A percentile compares a stretch with the other conserved stretches of the same genome.
Evolutionary conservation across 2,329 filamentous ascomycete genomes (phyloP).

Genomic region (Metarhizium brunneum): DNA sequence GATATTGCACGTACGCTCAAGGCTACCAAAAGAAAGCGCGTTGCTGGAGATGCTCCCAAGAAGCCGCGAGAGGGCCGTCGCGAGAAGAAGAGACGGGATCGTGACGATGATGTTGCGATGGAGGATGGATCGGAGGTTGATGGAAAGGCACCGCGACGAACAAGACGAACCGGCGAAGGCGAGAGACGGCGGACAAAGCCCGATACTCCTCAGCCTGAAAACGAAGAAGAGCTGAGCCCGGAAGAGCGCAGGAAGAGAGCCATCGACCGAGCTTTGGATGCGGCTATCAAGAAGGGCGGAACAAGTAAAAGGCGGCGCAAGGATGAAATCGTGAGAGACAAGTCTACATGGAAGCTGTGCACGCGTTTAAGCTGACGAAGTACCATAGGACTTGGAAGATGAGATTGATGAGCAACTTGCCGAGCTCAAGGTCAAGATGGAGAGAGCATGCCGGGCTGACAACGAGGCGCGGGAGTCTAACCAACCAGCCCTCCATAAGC

Average conservation of each 20-base stretch:
- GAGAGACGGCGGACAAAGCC: slow-evolving; percentile 37
- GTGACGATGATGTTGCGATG: slow-evolving; percentile 37
- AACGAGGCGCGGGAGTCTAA: slow-evolving; percentile 70
- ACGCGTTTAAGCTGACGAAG: slow-evolving; percentile 12
- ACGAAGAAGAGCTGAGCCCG: slow-evolving; percentile 71
- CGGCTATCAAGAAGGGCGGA: slow-evolving; percentile 71
- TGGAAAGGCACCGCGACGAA: slow-evolving; percentile 35
- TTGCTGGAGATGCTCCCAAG: slow-evolving; percentile 53
- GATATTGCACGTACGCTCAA: slow-evolving; percentile 55
- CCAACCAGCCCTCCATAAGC: slow-evolving; percentile 81
- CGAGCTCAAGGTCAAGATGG: slow-evolving; percentile 81
- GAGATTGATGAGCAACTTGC: slow-evolving; percentile 86
- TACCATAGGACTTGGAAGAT: slow-evolving; percentile 71
- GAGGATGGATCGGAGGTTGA: slow-evolving; percentile 39
- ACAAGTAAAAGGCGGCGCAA: slow-evolving; percentile 63
- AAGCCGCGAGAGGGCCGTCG: slow-evolving; percentile 68
- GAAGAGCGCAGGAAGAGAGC: slow-evolving; percentile 78
- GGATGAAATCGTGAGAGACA: slow-evolving; percentile 67
- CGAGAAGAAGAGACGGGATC: slow-evolving; percentile 52
- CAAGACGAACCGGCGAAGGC: slow-evolving; percentile 35
- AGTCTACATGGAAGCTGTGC: not conserved
- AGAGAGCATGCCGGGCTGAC: slow-evolving; percentile 78
- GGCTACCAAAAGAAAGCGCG: slow-evolving; percentile 55
- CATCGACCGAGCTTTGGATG: slow-evolving; percentile 80
- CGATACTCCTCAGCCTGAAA: slow-evolving; percentile 49